These are phyloP conservation scores for Nannochloris sp. DNA, from an alignment of 139 green algal genomes.

Conservation along the genomic window DNA sequence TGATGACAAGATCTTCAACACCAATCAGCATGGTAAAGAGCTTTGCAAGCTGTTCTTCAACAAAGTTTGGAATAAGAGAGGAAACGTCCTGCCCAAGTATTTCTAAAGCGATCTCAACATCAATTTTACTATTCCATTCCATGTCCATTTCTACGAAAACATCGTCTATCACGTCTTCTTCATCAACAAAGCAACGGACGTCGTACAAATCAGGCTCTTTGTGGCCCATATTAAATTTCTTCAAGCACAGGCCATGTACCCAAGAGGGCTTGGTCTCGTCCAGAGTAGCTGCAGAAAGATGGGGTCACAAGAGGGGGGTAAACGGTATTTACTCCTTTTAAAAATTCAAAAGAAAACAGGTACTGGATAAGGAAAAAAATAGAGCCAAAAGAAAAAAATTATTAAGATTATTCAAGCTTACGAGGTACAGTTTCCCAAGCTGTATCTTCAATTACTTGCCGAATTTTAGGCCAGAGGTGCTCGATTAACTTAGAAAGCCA, in stretches of 20 bases:
- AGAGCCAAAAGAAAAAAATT: no score
- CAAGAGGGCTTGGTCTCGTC: not conserved
- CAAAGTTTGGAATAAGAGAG: not conserved
- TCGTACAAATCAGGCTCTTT: not conserved
- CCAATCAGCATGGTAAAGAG: not conserved
- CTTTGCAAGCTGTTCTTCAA: not conserved
- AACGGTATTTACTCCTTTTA: no score
- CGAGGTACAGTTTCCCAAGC: not conserved
- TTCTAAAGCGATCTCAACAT: not conserved
- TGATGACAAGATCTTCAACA: not conserved
- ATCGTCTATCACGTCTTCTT: not conserved
- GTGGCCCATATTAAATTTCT: not conserved
- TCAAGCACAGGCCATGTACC: not conserved
- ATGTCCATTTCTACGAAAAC: not conserved
- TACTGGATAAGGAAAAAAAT: no score
- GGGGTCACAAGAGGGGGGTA: no score
- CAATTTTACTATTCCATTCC: not conserved
- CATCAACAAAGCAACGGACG: not conserved
- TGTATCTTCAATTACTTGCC: not conserved
- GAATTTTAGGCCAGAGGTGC: not conserved
- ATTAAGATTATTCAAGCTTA: not conserved
- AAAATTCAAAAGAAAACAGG: no score
- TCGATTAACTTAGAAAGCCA: not conserved
- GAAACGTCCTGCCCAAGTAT: not conserved
- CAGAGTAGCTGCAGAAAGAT: not conserved